A percentile compares a stretch with the other conserved stretches of the same genome.
Conservation (phyloP, 495 filamentous ascomycete species). For the Xylaria scruposa region DNA sequence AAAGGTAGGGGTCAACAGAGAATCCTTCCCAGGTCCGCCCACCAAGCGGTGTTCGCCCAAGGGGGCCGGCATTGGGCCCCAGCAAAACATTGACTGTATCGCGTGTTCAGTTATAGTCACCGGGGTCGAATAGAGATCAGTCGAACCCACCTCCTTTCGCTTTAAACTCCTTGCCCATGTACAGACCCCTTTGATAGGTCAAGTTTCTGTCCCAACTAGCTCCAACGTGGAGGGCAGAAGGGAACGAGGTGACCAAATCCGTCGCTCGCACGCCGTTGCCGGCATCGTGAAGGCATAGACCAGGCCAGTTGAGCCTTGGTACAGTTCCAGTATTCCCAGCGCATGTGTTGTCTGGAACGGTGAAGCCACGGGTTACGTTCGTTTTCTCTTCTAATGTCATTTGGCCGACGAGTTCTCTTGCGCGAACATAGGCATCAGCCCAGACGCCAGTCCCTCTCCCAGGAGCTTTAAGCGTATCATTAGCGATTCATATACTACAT, state of each 20-base stretch:
- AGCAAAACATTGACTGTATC: constrained; percentile 72
- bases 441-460: constrained; percentile 55
- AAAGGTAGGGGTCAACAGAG: constrained; percentile 56
- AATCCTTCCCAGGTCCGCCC: constrained; percentile 67
- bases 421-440: constrained; percentile 42
- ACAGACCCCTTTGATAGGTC: constrained; percentile 52
- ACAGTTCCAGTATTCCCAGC: constrained; percentile 59
- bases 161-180: constrained; percentile 66
- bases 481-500: neutral
- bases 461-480: constrained; percentile 46
- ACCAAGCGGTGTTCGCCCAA: constrained; percentile 56
- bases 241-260: constrained; percentile 67
- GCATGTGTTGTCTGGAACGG: constrained; percentile 50
- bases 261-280: constrained; percentile 65
- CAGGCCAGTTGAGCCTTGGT: constrained; percentile 63
- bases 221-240: constrained; percentile 65
- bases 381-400: constrained; percentile 50
- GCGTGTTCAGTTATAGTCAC: neutral
- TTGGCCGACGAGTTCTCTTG: constrained; percentile 44
- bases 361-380: constrained; percentile 49
- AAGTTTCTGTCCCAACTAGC: constrained; percentile 62
- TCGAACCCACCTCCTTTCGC: constrained; percentile 56
- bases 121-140: too few relatives aligned
- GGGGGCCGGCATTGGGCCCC: constrained; percentile 69
- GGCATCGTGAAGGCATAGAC: constrained; percentile 68